phyloP scores from a whole-genome alignment of 2,329 filamentous ascomycete genomes.

The Chaetomium globosum region DNA sequence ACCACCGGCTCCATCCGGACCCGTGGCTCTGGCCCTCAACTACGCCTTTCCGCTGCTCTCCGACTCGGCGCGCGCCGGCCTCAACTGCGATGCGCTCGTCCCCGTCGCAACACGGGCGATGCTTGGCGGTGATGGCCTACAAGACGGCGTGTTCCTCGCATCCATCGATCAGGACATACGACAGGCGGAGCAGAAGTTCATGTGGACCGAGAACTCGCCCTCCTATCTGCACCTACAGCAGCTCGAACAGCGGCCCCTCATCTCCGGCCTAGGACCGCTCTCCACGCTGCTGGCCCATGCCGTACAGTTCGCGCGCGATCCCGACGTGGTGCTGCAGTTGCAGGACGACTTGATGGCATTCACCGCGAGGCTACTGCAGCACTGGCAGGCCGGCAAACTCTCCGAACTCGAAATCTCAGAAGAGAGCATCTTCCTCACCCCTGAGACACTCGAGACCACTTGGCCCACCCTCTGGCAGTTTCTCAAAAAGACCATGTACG shows the following conservation, averaged over 20 bases:
- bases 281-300: constrained; percentile 67
- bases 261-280: constrained; percentile 68
- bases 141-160: constrained; percentile 73
- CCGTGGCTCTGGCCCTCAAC: constrained; percentile 71
- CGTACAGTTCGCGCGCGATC: constrained; percentile 53
- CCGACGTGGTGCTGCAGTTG: constrained; percentile 36
- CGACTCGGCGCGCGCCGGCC: constrained; percentile 56
- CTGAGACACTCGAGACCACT: constrained; percentile 66
- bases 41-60: constrained; percentile 75
- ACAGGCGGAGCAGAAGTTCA: constrained; percentile 58
- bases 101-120: constrained; percentile 69
- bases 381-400: constrained; percentile 75
- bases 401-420: constrained; percentile 71
- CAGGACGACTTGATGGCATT: constrained; percentile 69
- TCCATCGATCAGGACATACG: constrained; percentile 69
- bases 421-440: constrained; percentile 64
- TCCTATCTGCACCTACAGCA: constrained; percentile 63
- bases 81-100: constrained; percentile 71
- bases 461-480: constrained; percentile 74
- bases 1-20: constrained; percentile 47
- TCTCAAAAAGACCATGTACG: constrained; percentile 74
- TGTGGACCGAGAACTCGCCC: constrained; percentile 64
- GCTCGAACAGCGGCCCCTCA: constrained; percentile 62
- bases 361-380: constrained; percentile 64
- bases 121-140: constrained; percentile 72